Base-by-base conservation (phyloP, 768 basidiomycete species). In the Boletus rubropictus region DNA sequence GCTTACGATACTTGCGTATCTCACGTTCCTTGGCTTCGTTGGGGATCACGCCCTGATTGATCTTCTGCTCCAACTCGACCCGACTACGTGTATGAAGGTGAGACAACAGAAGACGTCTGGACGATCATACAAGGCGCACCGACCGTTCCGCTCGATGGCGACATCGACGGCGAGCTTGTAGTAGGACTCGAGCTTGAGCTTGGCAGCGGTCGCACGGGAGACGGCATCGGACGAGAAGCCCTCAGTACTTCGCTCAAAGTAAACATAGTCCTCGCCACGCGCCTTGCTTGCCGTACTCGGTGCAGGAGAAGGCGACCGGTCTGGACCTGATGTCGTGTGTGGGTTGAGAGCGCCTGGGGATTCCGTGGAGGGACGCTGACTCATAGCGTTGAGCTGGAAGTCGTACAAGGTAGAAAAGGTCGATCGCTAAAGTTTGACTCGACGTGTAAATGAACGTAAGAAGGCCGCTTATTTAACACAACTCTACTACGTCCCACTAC, bases 141-240 rank as follows among this genome's bases (percentile, higher is more conserved):
- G 81, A 42, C 86, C 85, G 68, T 97, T 97, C 49, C 95, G 76
- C 65, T 93, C 93, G 53, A 99, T 95, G 39, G 95, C 95, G 52
- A 90, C 80, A 65, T 98, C 93, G 28, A 99, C 95, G 5, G 94
- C 92, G 48, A 97, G 87, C 69, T 97, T 97, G 77, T 99, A 99
- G 73, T 85, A 97, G 38, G 94, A 89, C 69, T 95, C 94, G 46
- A 99, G 83, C 69, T 96, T 96, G 66, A 97, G 81, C 65, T 96
- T 96, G 17, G 94, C 92, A 21, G 88, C 89, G 39, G 91, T 95
- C 7, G 90, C 85, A 41, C 88, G 87, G 48, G 92, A 90, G 43
- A 91, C 77, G 17, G 90, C 86, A 62, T 89, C 84, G 53, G 91
- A 81, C 15, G 86, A 86, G 73, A 95, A 94, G 48, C 79, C 81